Conservation (phyloP, 2,329 filamentous ascomycete genomes). For the Monilinia fructigena region DNA sequence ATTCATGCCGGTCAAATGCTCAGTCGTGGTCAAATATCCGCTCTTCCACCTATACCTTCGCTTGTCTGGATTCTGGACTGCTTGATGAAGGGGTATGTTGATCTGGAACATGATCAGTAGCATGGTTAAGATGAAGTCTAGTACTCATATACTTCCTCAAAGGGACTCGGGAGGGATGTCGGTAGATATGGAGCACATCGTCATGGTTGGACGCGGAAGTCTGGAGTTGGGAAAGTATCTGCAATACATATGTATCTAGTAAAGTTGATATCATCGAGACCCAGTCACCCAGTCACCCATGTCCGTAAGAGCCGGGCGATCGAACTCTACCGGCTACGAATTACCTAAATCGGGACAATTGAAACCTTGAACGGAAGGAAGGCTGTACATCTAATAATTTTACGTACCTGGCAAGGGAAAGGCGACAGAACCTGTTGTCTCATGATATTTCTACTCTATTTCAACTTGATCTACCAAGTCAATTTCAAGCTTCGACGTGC, state of each 20-base stretch:
- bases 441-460: not conserved
- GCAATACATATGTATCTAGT: conserved; percentile 15
- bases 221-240: conserved; percentile 12
- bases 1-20: conserved; percentile 12
- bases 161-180: not conserved
- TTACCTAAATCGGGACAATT: conserved; percentile 7
- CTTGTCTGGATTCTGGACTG: conserved; percentile 10
- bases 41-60: not conserved
- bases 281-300: not conserved
- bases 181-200: conserved; percentile 16
- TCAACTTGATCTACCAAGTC: not conserved
- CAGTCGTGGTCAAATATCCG: conserved; percentile 19
- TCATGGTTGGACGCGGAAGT: conserved; percentile 9
- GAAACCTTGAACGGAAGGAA: too few relatives aligned
- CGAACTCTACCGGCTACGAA: conserved; percentile 15
- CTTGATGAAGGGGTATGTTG: conserved; percentile 2
- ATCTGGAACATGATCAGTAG: conserved; percentile 11
- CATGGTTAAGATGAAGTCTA: not conserved
- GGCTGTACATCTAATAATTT: conserved; percentile 9
- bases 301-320: conserved; percentile 15
- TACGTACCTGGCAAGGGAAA: not conserved
- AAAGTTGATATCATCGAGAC: not conserved
- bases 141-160: not conserved
- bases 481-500: not conserved
- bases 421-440: conserved; percentile 3